Evolutionary conservation across 2,329 filamentous ascomycete species (phyloP).

Genomic region (Cladosporium cucumerinum): DNA sequence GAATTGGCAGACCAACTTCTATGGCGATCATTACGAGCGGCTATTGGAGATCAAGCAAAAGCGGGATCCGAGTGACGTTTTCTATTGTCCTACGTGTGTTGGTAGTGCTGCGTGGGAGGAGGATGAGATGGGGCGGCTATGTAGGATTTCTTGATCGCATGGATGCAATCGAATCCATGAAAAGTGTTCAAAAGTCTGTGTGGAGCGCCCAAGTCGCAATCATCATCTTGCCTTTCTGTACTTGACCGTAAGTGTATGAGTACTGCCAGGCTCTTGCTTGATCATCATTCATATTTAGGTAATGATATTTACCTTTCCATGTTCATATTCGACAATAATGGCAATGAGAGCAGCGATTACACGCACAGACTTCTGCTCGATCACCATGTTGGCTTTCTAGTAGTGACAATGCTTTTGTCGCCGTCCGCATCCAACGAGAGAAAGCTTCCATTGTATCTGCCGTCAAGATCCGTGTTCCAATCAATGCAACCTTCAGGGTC

Average conservation of each 20-base stretch:
- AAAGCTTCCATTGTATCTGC: neutral
- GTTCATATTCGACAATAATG: neutral
- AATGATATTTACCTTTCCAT: neutral
- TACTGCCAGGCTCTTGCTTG: neutral
- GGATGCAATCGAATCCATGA: neutral
- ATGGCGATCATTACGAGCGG: slow-evolving; percentile 20
- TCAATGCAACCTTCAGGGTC: neutral
- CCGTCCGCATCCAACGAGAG: neutral
- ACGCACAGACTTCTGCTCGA: neutral
- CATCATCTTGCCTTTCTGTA: neutral
- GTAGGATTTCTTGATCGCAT: neutral
- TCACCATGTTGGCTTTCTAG: neutral
- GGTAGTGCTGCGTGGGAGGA: slow-evolving; percentile 21
- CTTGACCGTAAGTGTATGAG: too few relatives aligned
- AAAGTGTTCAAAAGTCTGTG: neutral
- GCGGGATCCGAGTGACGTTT: slow-evolving; percentile 19
- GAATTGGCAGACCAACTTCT: slow-evolving; percentile 20
- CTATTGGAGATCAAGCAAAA: slow-evolving; percentile 19
- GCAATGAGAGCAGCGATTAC: neutral
- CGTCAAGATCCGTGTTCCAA: neutral
- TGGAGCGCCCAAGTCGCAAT: neutral
- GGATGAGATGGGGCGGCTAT: slow-evolving; percentile 16
- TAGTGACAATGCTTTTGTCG: neutral
- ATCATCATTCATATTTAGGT: neutral
- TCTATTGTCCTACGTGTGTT: slow-evolving; percentile 24